Base-by-base conservation (phyloP, 495 filamentous ascomycete species). In the Neurospora tetrasperma region DNA sequence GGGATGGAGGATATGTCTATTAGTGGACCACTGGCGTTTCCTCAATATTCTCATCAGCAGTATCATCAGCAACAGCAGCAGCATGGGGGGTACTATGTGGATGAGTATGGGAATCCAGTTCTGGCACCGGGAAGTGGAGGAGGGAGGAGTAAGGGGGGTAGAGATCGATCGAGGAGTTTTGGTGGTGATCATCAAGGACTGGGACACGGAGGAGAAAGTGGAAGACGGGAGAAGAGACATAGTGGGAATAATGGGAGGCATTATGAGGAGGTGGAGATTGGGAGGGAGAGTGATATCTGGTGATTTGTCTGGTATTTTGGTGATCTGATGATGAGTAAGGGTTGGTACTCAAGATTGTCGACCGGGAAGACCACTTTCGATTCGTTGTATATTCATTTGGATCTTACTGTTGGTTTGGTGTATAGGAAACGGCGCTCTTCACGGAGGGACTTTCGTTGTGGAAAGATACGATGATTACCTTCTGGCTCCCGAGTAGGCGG, bases 191-290 rank as follows among this genome's bases (percentile, higher is more conserved):
- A 66, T 14, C 48, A 69, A 23, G 12, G 46, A 40, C 12, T 42
- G 42, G 14, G 39, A 39, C 27, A 54, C 7, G 42, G 70, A 23
- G 42, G 40, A 2, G 41, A 23, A 39, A 14, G 69, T 27, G 71
- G 74, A 35, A 72, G 74, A 31, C 54, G 6, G 54, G 54, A 9
- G 31, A 66, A 66, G 14, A 35, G 54, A 38, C 23, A 66, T 18
- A 66, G 54, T 66, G 54, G 54, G 14, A 66, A 66, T 66, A 66
- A 66, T 27, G 54, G 54, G 31, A 66, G 71, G 54, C 71, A 76
- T 42, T 78, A 79, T 73, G 71, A 73, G 11, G 76, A 79, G 73
- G 70, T 78, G 62, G 78, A 79, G 71, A 69, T 79, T 70, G 76
- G 76, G 70, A 71, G 71, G 70, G 74, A 72, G 38, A 75, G 46